Evolutionary conservation across 176 grass and related monocot genomes (phyloP).

Genomic region (Triticum timopheevii): DNA sequence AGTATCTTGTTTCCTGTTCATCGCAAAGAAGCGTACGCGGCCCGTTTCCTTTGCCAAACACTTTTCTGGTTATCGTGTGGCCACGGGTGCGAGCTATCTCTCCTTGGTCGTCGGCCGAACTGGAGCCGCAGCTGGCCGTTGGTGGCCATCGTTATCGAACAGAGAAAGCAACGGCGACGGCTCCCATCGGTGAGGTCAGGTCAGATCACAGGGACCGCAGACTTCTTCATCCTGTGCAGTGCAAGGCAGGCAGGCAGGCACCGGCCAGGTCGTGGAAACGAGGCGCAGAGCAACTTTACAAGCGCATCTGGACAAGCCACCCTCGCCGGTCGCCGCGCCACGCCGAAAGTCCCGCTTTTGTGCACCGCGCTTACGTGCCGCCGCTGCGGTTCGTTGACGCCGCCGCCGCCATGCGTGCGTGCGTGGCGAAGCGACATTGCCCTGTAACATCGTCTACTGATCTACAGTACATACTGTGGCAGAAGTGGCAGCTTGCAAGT

Average conservation of each 20-base stretch:
- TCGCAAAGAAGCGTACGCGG: background rate
- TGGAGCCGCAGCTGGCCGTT: background rate
- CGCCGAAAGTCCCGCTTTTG: background rate
- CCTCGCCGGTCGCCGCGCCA: no score
- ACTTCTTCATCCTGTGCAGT: background rate
- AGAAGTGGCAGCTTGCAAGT: background rate
- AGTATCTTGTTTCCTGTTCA: background rate
- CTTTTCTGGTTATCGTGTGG: background rate
- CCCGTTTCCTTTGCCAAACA: background rate
- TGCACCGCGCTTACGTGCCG: background rate
- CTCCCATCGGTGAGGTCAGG: background rate
- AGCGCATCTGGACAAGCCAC: background rate
- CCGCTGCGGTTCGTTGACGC: background rate
- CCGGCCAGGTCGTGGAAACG: background rate
- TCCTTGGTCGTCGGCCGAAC: background rate
- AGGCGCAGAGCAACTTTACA: background rate
- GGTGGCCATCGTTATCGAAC: background rate
- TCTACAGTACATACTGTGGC: background rate
- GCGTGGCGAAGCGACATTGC: background rate
- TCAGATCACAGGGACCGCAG: background rate
- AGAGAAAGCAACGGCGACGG: background rate
- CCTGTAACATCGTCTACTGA: background rate
- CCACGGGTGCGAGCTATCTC: background rate
- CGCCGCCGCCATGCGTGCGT: background rate
- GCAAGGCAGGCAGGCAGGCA: background rate